Evolutionary conservation across 148 eudicot genomes (phyloP), one percentile per base, ranked within the genome.

Genomic region (Selenicereus undatus): DNA sequence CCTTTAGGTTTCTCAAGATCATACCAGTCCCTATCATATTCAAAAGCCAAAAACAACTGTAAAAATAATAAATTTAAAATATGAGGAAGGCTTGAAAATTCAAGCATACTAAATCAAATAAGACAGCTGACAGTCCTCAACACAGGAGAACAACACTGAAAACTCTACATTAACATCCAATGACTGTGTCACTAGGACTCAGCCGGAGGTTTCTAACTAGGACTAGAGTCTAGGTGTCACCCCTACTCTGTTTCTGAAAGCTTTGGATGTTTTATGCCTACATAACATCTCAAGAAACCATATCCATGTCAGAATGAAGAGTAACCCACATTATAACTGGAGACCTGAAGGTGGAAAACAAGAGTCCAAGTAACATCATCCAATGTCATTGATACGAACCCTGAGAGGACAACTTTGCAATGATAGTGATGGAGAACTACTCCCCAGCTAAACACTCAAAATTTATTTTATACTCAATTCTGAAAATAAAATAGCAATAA

Each of bases 1-100:
- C 88, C 83, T 86, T 80, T 90, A 62, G 93, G 84, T 78, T 88
- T 90, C 75, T 90, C 93, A 78, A 92, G 91, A 89, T 92, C 90
- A 79, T 88, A 89, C 97, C 94, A 92, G 35, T 93, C 97, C 85
- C 97, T 93, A 82, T 64, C 16, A 71, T 16, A 90, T 24, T 73
- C 62, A 88, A 77, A 72, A 76, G 71, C 36, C 32, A 50, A 76
- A 81, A 77, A 27, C 50, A 79, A 76, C 64, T 52, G 48, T 54
- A 27, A 29, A 69, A 66, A 66, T 45, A 1, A 64, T 36, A 0
- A 39, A 48, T 48, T 48, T 10, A 4, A 11, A 10, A 48, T 24
- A 76, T 22, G 43, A 11, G 50, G 30, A 48, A 43, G 39, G 51
- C 16, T 83, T 18, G 36, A 76, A 80, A 36, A 76, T 76, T 50